Evolutionary conservation across 192 early-diverging fungal genomes (phyloP), one percentile per base, ranked within the genome.

Genomic region (Coemansia sp.): DNA sequence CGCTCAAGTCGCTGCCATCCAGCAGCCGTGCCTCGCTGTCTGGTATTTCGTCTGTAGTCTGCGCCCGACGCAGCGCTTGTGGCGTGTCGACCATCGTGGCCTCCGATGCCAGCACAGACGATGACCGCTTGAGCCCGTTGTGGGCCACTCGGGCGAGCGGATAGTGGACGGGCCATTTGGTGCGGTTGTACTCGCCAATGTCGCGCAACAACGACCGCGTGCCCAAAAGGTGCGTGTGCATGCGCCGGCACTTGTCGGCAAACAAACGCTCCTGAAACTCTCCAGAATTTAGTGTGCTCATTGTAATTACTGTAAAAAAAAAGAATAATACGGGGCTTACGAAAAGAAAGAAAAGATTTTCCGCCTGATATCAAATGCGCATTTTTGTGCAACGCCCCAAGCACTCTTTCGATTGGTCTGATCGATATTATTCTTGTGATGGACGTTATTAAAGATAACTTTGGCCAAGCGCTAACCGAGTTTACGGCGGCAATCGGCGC

Each of bases 241-340:
- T 80, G 27, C 84, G 77, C 24, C 82, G 85, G 65, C 89, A 88
- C 64, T 88, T 90, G 62, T 92, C 87, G 3, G 87, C 85, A 78
- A 89, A 96, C 43, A 87, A 64, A 35, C 84, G 87, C 66, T 92
- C 86, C 57, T 88, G 85, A 14, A 54, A 54, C 26, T 54, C 53
- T 24, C 26, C 51, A 22, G 43, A n/a, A 45, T 45, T n/a, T 4
- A 13, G 8, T n/a, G 43, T 19, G 47, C 27, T 54, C 53, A 54
- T 54, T 26, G 11, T 54, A 29, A 29, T 22, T 53, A 19, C 18
- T 18, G 47, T 26, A 53, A n/a, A 29, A 13, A 29, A 47, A 7
- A 60, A 54, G 47, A 26, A 24, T 23, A n/a, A 23, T 18, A 55
- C 14, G 22, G 29, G 52, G 29, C 41, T 13, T 18, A 38, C 37